These are phyloP conservation scores for Leishmania martiniquensis DNA, from an alignment of 208 protist genomes.

Conservation along the genomic window DNA sequence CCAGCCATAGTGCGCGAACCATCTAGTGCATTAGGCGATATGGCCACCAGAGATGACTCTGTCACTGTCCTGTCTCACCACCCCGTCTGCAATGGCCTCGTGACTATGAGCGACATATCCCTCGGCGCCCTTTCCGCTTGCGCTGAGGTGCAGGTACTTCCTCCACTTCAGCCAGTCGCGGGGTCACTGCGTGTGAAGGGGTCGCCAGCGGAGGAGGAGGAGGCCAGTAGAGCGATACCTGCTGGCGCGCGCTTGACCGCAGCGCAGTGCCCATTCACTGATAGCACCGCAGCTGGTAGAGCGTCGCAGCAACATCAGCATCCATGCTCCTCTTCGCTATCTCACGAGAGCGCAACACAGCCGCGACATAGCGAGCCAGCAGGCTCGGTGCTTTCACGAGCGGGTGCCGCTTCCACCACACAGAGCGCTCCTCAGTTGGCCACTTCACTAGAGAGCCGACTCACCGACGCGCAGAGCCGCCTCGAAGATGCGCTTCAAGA, in stretches of 20 bases:
- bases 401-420: neutral
- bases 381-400: too few relatives aligned
- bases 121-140: conserved; percentile 22
- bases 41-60: neutral
- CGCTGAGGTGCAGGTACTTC: conserved; percentile 18
- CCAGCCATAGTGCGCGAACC: neutral
- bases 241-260: neutral
- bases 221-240: neutral
- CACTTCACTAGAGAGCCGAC: neutral
- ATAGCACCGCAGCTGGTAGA: neutral
- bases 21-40: neutral
- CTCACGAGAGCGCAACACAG: neutral
- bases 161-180: neutral
- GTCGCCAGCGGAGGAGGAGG: neutral
- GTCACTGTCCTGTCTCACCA: neutral
- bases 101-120: conserved; percentile 18
- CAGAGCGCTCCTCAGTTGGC: neutral
- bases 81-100: conserved; percentile 1
- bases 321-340: too few relatives aligned
- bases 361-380: neutral
- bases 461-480: conserved; percentile 9
- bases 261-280: neutral
- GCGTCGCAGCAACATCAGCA: neutral
- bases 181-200: neutral
- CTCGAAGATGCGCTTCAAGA: conserved; percentile 11